A percentile compares a stretch with the other conserved stretches of the same genome.
Conservation (phyloP, 352 stramenopile genomes). For the Phytophthora lateralis region DNA sequence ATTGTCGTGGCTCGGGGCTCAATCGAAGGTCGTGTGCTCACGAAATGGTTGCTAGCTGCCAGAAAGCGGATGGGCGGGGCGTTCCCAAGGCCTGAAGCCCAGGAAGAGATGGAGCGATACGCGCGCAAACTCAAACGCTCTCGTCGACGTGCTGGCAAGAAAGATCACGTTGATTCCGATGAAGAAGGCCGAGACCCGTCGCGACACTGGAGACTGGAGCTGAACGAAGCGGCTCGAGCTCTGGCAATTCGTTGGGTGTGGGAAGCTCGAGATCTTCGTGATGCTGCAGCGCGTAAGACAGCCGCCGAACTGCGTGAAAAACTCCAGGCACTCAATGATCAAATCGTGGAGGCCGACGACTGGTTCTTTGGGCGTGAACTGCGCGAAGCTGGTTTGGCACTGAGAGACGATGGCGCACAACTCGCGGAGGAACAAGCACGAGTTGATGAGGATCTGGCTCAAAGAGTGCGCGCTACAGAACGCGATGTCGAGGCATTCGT, state of each 20-base stretch:
- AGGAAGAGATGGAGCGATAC: conserved; percentile 92
- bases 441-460: conserved; percentile 79
- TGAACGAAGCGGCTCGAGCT: conserved; percentile 83
- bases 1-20: conserved; percentile 91
- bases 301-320: conserved; percentile 62
- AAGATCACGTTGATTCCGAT: conserved; percentile 74
- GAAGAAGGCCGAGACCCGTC: conserved; percentile 71
- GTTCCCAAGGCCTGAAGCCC: conserved; percentile 88
- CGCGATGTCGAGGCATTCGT: conserved; percentile 82
- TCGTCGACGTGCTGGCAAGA: conserved; percentile 68
- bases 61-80: conserved; percentile 90
- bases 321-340: conserved; percentile 56
- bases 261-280: conserved; percentile 70
- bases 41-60: conserved; percentile 94
- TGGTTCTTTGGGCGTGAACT: conserved; percentile 93
- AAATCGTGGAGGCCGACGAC: conserved; percentile 93
- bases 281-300: conserved; percentile 47
- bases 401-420: conserved; percentile 62
- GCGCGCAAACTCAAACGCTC: conserved; percentile 83
- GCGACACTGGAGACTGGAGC: conserved; percentile 75
- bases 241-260: conserved; percentile 83
- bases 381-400: conserved; percentile 72
- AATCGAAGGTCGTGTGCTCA: conserved; percentile 93
- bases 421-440: conserved; percentile 61
- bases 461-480: conserved; percentile 84